Conservation (phyloP, 495 filamentous ascomycete species). For the Aspergillus cristatus region DNA sequence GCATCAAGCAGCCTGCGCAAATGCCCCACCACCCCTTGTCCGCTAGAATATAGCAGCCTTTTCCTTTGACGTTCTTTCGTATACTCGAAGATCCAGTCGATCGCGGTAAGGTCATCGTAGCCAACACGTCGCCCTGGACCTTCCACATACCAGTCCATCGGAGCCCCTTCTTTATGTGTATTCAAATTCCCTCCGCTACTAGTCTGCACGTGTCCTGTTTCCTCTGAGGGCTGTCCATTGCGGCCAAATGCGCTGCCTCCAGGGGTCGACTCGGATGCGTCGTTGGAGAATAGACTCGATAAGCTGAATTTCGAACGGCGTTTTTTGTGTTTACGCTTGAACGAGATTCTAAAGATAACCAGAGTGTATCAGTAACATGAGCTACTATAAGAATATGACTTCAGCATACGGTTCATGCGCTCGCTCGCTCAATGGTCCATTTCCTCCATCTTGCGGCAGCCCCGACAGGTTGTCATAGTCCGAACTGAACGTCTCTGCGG, state of each 20-base stretch:
- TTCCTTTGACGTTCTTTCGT: slow-evolving; percentile 90
- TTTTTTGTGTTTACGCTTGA: slow-evolving; percentile 71
- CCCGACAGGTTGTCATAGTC: slow-evolving; percentile 1
- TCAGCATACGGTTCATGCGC: slow-evolving; percentile 34
- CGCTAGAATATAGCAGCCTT: slow-evolving; percentile 58
- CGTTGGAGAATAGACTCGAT: slow-evolving; percentile 45
- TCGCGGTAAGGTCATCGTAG: slow-evolving; percentile 94
- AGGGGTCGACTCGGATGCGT: slow-evolving; percentile 14
- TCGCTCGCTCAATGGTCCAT: slow-evolving; percentile 44
- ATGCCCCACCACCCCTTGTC: slow-evolving; percentile 66
- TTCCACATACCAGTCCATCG: slow-evolving; percentile 83
- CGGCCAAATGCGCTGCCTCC: slow-evolving; percentile 14
- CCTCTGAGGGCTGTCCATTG: slow-evolving; percentile 12
- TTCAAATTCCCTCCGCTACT: slow-evolving; percentile 30
- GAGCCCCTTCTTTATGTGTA: slow-evolving; percentile 53
- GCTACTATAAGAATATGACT: neutral
- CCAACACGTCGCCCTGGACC: slow-evolving; percentile 84
- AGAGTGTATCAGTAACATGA: slow-evolving; percentile 7
- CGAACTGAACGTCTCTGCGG: slow-evolving; percentile 4
- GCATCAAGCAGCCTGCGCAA: slow-evolving; percentile 63
- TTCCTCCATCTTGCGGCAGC: slow-evolving; percentile 12
- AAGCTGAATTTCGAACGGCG: slow-evolving; percentile 46
- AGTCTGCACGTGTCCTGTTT: slow-evolving; percentile 8
- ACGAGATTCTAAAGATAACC: slow-evolving; percentile 49
- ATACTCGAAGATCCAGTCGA: slow-evolving; percentile 99